phyloP scores from a whole-genome alignment of 306 rosid genomes.

The Rosa chinensis region DNA sequence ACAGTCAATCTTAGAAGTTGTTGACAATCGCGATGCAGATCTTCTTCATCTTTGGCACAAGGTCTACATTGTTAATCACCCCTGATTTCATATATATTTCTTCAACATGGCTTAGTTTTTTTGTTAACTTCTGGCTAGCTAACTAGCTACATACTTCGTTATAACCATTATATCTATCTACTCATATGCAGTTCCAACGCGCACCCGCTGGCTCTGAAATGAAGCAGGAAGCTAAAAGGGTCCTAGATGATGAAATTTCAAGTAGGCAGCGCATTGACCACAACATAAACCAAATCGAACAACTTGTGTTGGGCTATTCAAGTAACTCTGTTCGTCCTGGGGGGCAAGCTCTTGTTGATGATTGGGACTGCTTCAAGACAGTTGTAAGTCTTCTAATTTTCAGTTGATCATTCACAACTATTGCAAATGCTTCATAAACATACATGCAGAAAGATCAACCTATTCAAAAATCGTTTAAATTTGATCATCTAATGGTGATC shows the following conservation, averaged over 20 bases:
- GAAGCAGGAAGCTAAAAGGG: conserved; percentile 38
- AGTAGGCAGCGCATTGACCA: conserved; percentile 38
- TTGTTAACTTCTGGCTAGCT: background rate
- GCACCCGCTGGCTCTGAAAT: conserved; percentile 36
- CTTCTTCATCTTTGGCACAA: conserved; percentile 39
- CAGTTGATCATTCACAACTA: background rate
- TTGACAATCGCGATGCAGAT: conserved; percentile 44
- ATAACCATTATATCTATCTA: background rate
- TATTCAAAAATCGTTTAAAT: background rate
- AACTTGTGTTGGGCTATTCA: conserved; percentile 39
- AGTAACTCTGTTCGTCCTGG: conserved; percentile 34
- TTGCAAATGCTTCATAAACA: background rate
- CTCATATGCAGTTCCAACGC: conserved; percentile 28
- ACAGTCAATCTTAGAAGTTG: background rate
- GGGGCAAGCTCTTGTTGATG: conserved; percentile 54
- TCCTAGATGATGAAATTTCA: conserved; percentile 29
- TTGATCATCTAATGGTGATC: background rate
- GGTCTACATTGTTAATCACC: conserved; percentile 21
- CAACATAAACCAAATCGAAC: conserved; percentile 29
- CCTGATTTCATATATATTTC: background rate
- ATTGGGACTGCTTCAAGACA: conserved; percentile 55
- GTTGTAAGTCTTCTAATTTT: conserved; percentile 35
- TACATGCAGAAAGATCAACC: background rate
- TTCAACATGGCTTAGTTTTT: background rate
- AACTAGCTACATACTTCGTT: background rate